A percentile compares a stretch with the other conserved stretches of the same genome.
phyloP scores from a whole-genome alignment of 371 early-diverging fungal species.

The Mucor irregularis region DNA sequence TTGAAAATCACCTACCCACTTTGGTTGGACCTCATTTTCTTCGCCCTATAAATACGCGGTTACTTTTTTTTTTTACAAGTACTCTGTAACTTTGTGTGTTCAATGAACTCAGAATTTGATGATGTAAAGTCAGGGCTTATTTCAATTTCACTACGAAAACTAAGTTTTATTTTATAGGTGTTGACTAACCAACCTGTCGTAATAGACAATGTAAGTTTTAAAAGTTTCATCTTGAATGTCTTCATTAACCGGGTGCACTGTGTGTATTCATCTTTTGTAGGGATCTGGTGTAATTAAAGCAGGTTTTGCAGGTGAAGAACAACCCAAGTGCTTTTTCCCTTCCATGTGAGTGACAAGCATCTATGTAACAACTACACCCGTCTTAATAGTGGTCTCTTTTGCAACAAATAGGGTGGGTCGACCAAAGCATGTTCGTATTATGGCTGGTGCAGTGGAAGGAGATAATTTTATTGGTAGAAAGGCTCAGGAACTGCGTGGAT shows the following conservation, averaged over 20 bases:
- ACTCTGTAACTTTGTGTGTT: not conserved
- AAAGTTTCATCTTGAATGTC: not conserved
- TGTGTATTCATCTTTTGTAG: slow-evolving; percentile 48
- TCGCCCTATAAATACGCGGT: too few relatives aligned
- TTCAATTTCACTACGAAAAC: not conserved
- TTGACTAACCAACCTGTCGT: slow-evolving; percentile 91
- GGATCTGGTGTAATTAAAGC: slow-evolving; percentile 97
- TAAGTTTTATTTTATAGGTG: slow-evolving; percentile 47
- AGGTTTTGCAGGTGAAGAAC: slow-evolving; percentile 97
- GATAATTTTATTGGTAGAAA: slow-evolving; percentile 92
- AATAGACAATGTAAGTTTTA: slow-evolving; percentile 64
- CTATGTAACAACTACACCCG: too few relatives aligned
- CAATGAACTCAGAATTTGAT: slow-evolving; percentile 54
- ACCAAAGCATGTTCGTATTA: slow-evolving; percentile 92
- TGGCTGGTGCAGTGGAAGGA: slow-evolving; percentile 97
- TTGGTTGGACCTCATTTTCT: too few relatives aligned
- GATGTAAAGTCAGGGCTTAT: slow-evolving; percentile 28
- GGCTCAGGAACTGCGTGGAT: slow-evolving; percentile 92
- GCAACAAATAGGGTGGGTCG: slow-evolving; percentile 83
- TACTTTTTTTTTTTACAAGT: too few relatives aligned
- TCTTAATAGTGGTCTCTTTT: too few relatives aligned
- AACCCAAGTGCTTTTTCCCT: slow-evolving; percentile 91
- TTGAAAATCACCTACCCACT: too few relatives aligned
- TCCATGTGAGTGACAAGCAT: slow-evolving; percentile 61
- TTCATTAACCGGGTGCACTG: not conserved